phyloP scores from a whole-genome alignment of 225 moss, liverwort and hornwort species.

The Pseudoscleropodium purum region DNA sequence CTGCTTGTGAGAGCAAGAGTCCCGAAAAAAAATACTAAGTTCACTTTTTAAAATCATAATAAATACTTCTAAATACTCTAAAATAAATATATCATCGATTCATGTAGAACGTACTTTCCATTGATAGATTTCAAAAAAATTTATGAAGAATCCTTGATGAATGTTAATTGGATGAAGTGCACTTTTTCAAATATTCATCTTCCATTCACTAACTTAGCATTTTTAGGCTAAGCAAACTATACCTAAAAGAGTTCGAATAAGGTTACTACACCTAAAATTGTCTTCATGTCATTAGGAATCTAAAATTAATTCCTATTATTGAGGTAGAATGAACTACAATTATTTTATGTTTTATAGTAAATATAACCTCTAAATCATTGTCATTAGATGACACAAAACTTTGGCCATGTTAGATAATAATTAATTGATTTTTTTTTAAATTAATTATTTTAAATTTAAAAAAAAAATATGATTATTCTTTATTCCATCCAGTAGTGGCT shows the following conservation, averaged over 20 bases:
- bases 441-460: no score
- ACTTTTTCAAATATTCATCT: not conserved
- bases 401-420: no score
- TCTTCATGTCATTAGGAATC: not conserved
- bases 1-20: no score
- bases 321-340: not conserved
- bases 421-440: no score
- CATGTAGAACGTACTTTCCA: not conserved
- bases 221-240: fast-evolving
- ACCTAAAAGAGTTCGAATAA: not conserved
- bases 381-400: no score
- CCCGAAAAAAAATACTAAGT: not conserved
- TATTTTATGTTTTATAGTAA: not conserved
- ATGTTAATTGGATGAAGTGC: not conserved
- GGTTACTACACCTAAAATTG: not conserved
- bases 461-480: no score
- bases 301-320: not conserved
- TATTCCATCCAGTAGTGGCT: no score
- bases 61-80: not conserved
- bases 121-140: not conserved
- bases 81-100: not conserved
- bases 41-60: not conserved
- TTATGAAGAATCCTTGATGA: not conserved
- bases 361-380: not conserved
- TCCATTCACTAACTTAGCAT: not conserved